phyloP scores from a whole-genome alignment of 768 basidiomycete genomes.

The Tulasnella sp. region DNA sequence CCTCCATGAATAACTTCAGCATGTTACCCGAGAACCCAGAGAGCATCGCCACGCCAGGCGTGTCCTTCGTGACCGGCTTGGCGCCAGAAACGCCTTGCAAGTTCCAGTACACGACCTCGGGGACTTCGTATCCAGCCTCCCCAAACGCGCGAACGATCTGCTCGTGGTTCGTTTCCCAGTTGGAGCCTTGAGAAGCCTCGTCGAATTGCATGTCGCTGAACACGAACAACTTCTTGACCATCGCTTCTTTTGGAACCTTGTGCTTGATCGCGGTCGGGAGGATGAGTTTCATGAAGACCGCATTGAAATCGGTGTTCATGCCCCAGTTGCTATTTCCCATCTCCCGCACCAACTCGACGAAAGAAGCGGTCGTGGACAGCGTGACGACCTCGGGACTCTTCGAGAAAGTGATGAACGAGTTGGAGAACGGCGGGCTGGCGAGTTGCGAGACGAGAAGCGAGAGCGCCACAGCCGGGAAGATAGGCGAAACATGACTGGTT shows the following conservation, averaged over 20 bases:
- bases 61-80: constrained; percentile 44
- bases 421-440: constrained; percentile 55
- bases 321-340: constrained; percentile 41
- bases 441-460: constrained; percentile 58
- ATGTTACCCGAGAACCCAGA: constrained; percentile 61
- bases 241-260: constrained; percentile 54
- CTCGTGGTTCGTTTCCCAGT: constrained; percentile 59
- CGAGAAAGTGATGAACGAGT: constrained; percentile 65
- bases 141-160: constrained; percentile 46
- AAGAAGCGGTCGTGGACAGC: constrained; percentile 37
- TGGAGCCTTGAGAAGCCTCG: no score
- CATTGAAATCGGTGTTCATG: constrained; percentile 54
- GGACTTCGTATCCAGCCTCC: constrained; percentile 60
- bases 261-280: constrained; percentile 52
- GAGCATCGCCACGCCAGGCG: constrained; percentile 58
- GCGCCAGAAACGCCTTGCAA: constrained; percentile 32
- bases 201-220: constrained; percentile 81
- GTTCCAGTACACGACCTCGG: constrained; percentile 70
- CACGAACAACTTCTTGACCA: constrained; percentile 71
- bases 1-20: constrained; percentile 66
- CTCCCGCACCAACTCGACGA: constrained; percentile 33
- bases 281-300: constrained; percentile 54
- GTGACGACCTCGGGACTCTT: constrained; percentile 40
- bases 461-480: constrained; percentile 55
- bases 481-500: constrained; percentile 34